These are phyloP conservation scores for Tetrahymena borealis DNA, from an alignment of 73 alveolate genomes.

Conservation along the genomic window DNA sequence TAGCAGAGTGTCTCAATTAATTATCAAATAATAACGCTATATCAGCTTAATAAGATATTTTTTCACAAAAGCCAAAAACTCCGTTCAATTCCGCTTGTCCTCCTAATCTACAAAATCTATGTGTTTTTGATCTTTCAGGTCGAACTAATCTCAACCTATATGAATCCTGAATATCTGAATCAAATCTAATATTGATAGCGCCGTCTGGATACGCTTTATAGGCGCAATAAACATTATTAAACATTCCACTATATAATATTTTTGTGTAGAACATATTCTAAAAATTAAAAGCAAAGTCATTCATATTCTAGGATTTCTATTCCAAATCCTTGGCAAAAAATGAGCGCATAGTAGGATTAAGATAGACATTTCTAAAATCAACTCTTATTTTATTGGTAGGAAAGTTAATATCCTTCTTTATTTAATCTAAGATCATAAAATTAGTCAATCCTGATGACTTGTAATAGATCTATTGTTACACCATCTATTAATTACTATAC, in stretches of 20 bases:
- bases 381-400: not conserved
- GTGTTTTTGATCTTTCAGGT: not conserved
- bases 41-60: not conserved
- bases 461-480: not conserved
- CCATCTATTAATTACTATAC: not conserved
- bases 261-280: not conserved
- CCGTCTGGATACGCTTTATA: not conserved
- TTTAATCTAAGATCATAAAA: not conserved
- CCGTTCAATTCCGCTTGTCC: not conserved
- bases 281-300: not conserved
- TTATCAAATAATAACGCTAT: not conserved
- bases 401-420: not conserved
- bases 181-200: not conserved
- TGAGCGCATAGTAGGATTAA: not conserved
- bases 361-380: not conserved
- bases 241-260: not conserved
- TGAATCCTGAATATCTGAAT: not conserved
- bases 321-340: not conserved
- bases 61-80: not conserved
- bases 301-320: not conserved
- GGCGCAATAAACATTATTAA: not conserved
- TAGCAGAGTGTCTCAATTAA: not conserved
- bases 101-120: not conserved
- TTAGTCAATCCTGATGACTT: not conserved
- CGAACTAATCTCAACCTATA: not conserved